Conservation (phyloP, 345 rosid species). For the Syzygium aromaticum region DNA sequence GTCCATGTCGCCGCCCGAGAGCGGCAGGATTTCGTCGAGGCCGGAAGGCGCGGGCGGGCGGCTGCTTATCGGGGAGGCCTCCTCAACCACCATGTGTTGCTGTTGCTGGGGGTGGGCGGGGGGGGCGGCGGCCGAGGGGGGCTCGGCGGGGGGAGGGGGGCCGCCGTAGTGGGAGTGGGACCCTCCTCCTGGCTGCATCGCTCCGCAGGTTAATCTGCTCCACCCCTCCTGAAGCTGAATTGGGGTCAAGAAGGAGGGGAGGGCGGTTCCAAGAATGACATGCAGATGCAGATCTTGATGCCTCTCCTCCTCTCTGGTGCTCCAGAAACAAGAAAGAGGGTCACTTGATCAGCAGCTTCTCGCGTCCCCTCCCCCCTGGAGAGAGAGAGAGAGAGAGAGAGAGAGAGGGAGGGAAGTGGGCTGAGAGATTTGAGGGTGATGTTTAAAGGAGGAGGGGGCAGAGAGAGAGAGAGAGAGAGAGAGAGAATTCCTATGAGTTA, state of each 20-base stretch:
- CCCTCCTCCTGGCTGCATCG: constrained; percentile 24
- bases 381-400: background rate
- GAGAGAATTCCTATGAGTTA: constrained; percentile 31
- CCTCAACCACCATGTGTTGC: constrained; percentile 47
- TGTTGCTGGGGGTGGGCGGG: constrained; percentile 11
- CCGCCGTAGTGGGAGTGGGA: constrained; percentile 23
- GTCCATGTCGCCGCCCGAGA: constrained; percentile 24
- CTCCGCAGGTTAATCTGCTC: constrained; percentile 9
- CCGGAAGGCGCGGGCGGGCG: constrained; percentile 59
- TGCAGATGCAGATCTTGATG: background rate
- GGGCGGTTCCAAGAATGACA: background rate
- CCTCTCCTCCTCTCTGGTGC: background rate
- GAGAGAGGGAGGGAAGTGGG: constrained; percentile 1
- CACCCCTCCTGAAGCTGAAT: constrained; percentile 17
- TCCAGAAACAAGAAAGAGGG: background rate
- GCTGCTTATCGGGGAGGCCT: constrained; percentile 86
- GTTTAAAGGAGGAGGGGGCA: constrained; percentile 8
- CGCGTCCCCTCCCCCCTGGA: background rate
- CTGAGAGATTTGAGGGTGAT: constrained; percentile 2
- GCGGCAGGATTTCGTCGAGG: constrained; percentile 51
- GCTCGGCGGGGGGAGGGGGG: constrained; percentile 1
- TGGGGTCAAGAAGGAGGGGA: background rate
- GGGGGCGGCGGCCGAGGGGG: background rate
- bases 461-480: constrained; percentile 18
- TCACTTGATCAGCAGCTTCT: background rate